These are phyloP conservation scores for Taphrina wiesneri DNA, from an alignment of 1,139 yeast species.

Conservation along the genomic window DNA sequence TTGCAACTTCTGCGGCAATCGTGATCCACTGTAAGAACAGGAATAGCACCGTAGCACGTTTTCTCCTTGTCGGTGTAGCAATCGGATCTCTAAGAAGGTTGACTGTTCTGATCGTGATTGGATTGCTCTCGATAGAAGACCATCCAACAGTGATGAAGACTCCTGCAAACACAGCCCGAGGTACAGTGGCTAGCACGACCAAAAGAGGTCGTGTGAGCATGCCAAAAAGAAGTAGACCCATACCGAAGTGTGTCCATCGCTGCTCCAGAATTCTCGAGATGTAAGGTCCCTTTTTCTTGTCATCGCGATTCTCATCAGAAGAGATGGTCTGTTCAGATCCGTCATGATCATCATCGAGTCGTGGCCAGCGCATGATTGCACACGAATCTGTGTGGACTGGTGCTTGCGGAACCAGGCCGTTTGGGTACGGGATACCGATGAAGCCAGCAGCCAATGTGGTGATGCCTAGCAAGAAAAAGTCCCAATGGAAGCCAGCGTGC, in stretches of 20 bases:
- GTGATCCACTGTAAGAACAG: constrained; percentile 63
- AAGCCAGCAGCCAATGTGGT: constrained; percentile 86
- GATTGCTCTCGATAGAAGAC: constrained; percentile 69
- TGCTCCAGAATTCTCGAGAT: constrained; percentile 61
- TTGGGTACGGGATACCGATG: constrained; percentile 91
- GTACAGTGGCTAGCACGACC: constrained; percentile 77
- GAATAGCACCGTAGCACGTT: constrained; percentile 56
- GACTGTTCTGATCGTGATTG: constrained; percentile 61
- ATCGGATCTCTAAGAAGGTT: constrained; percentile 63
- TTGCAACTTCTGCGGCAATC: constrained; percentile 74
- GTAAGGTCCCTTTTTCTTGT: constrained; percentile 6
- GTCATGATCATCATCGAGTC: constrained; percentile 42
- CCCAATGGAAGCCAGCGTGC: constrained; percentile 93
- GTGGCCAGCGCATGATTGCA: constrained; percentile 55
- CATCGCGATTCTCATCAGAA: constrained; percentile 36
- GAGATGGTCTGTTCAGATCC: background rate
- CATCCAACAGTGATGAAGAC: constrained; percentile 91
- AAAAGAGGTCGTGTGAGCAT: constrained; percentile 89
- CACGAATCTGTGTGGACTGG: constrained; percentile 85
- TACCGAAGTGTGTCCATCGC: constrained; percentile 76
- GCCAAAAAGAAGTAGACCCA: constrained; percentile 78
- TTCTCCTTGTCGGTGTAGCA: constrained; percentile 43
- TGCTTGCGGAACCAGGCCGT: constrained; percentile 95
- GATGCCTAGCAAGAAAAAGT: constrained; percentile 76
- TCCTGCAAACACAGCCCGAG: constrained; percentile 92